Evolutionary conservation across 2,329 filamentous ascomycete species (phyloP).

Genomic region (Leptographium galeiforme): DNA sequence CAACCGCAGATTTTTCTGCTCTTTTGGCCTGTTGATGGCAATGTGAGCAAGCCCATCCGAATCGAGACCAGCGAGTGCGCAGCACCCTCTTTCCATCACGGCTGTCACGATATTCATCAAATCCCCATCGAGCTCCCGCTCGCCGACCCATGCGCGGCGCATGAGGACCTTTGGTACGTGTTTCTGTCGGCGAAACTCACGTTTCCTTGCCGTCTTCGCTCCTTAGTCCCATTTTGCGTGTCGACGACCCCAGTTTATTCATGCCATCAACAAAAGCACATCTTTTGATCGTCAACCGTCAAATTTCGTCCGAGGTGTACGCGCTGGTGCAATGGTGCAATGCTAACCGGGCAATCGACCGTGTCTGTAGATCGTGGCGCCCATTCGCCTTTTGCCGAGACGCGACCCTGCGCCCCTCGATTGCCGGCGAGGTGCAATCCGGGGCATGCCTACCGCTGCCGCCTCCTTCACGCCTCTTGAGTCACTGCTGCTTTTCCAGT

Average conservation of each 20-base stretch:
- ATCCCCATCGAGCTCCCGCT: background rate
- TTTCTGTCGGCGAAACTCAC: background rate
- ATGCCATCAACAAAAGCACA: background rate
- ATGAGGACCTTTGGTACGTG: background rate
- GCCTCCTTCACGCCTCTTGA: slow-evolving; percentile 21
- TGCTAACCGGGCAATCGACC: background rate
- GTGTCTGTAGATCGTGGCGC: slow-evolving; percentile 18
- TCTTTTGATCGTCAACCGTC: background rate
- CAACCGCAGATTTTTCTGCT: slow-evolving; percentile 1
- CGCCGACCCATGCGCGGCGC: background rate
- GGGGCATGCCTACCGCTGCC: slow-evolving; percentile 20
- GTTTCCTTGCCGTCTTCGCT: background rate
- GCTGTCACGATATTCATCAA: background rate
- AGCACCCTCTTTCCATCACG: background rate
- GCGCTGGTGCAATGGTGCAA: background rate
- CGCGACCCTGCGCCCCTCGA: slow-evolving; percentile 19
- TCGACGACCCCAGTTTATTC: too few relatives aligned
- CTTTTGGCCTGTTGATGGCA: background rate
- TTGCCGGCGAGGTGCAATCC: slow-evolving; percentile 19
- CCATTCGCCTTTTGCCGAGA: slow-evolving; percentile 20
- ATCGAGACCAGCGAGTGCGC: background rate
- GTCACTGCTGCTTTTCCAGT: slow-evolving; percentile 21
- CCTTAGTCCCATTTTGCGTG: background rate
- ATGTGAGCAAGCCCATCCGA: background rate
- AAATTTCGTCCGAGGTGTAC: background rate